Conservation (phyloP, 2,329 filamentous ascomycete genomes). For the Phialophora verrucosa region DNA sequence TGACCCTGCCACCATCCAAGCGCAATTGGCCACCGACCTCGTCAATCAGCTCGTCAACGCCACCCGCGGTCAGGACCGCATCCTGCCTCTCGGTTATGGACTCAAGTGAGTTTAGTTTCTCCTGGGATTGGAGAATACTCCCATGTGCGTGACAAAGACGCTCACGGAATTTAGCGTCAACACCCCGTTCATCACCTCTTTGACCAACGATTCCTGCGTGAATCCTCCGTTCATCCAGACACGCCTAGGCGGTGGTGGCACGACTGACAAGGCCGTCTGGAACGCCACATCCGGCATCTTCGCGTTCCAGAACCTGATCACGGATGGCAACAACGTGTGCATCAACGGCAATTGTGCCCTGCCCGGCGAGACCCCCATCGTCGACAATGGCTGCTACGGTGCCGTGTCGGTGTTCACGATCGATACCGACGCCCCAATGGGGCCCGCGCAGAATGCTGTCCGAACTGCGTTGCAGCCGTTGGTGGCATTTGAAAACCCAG, state of each 20-base stretch:
- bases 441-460: constrained; percentile 21
- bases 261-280: constrained; percentile 54
- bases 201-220: constrained; percentile 48
- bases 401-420: constrained; percentile 56
- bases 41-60: constrained; percentile 54
- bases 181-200: constrained; percentile 52
- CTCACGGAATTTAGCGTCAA: constrained; percentile 50
- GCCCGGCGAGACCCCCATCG: constrained; percentile 58
- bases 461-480: constrained; percentile 24
- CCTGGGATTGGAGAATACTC: not conserved
- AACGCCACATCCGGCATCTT: constrained; percentile 55
- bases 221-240: constrained; percentile 55
- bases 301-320: constrained; percentile 48
- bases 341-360: constrained; percentile 59
- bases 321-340: constrained; percentile 55
- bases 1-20: constrained; percentile 53
- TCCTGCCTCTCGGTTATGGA: constrained; percentile 59
- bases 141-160: not conserved
- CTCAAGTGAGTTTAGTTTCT: constrained; percentile 39
- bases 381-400: constrained; percentile 51
- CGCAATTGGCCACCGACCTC: constrained; percentile 52
- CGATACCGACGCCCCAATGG: constrained; percentile 56
- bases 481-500: constrained; percentile 23
- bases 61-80: constrained; percentile 40
- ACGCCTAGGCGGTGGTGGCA: constrained; percentile 57